These are phyloP conservation scores for Blastomyces parvus DNA, from an alignment of 2,329 filamentous ascomycete species.

Conservation along the genomic window DNA sequence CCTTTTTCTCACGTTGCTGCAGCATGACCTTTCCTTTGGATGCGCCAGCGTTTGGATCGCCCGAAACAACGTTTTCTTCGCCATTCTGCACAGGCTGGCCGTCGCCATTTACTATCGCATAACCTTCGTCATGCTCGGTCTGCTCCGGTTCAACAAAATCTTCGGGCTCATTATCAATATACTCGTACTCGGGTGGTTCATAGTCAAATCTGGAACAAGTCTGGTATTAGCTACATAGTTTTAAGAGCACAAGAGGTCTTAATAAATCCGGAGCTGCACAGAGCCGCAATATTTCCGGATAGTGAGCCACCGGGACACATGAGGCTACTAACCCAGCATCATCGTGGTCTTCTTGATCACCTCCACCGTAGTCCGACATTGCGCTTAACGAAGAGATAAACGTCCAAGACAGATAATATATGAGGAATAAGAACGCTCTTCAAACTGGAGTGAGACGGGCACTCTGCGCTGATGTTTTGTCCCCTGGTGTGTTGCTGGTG, in stretches of 20 bases:
- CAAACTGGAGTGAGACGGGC: neutral
- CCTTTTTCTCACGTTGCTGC: constrained; percentile 66
- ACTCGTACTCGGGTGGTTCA: constrained; percentile 52
- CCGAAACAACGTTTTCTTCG: constrained; percentile 36
- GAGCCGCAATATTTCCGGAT: neutral
- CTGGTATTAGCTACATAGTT: neutral
- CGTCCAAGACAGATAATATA: constrained; percentile 14
- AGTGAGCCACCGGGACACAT: neutral
- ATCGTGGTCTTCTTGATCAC: constrained; percentile 53
- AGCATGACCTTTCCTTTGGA: constrained; percentile 46
- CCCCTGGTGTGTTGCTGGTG: neutral
- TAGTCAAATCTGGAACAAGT: constrained; percentile 34
- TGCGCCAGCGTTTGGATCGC: constrained; percentile 42
- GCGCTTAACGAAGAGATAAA: constrained; percentile 15
- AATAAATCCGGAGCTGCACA: neutral
- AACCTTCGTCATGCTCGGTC: constrained; percentile 44
- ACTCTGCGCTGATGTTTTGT: neutral
- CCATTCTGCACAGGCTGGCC: constrained; percentile 37
- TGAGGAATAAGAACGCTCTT: neutral
- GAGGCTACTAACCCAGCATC: constrained; percentile 45
- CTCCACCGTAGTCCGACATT: constrained; percentile 68
- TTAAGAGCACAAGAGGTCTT: neutral
- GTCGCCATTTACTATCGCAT: constrained; percentile 46
- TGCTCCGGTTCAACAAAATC: constrained; percentile 50
- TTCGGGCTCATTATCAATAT: constrained; percentile 58